Conservation (phyloP, 192 early-diverging fungal species). For the Coemansia sp. region DNA sequence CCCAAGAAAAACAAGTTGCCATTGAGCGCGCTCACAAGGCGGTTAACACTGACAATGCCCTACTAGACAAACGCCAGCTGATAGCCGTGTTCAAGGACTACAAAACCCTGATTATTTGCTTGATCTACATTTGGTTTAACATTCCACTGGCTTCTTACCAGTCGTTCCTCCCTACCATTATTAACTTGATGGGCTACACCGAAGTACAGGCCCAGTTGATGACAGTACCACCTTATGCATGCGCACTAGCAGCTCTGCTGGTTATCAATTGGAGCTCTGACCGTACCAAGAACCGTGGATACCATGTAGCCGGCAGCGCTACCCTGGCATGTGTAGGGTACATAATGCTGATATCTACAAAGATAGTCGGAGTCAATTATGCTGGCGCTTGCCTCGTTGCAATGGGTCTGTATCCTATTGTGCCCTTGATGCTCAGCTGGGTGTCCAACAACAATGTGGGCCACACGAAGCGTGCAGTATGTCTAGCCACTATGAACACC, state of each 20-base stretch:
- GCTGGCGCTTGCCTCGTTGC: conserved; percentile 46
- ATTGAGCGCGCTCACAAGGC: conserved; percentile 50
- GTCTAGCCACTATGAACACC: conserved; percentile 61
- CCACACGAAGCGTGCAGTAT: conserved; percentile 68
- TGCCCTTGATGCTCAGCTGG: conserved; percentile 64
- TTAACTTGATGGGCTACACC: conserved; percentile 62
- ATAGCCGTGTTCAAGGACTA: conserved; percentile 46
- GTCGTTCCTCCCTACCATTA: conserved; percentile 69
- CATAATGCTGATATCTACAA: conserved; percentile 41
- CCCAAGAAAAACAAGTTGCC: conserved; percentile 52
- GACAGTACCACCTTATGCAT: conserved; percentile 54
- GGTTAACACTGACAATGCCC: conserved; percentile 32
- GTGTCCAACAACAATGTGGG: conserved; percentile 66
- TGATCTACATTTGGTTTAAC: conserved; percentile 63
- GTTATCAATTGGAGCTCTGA: conserved; percentile 49
- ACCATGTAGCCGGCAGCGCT: conserved; percentile 37
- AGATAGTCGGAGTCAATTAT: conserved; percentile 36
- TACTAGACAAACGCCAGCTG: conserved; percentile 48
- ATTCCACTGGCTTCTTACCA: conserved; percentile 63
- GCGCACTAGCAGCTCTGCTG: conserved; percentile 39
- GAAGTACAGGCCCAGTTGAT: conserved; percentile 50
- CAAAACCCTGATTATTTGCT: conserved; percentile 53
- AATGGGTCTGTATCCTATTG: conserved; percentile 49
- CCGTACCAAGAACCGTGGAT: conserved; percentile 45
- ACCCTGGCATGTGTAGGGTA: conserved; percentile 33